These are phyloP conservation scores for Ceriops decandra DNA, from an alignment of 345 rosid genomes.

Conservation along the genomic window DNA sequence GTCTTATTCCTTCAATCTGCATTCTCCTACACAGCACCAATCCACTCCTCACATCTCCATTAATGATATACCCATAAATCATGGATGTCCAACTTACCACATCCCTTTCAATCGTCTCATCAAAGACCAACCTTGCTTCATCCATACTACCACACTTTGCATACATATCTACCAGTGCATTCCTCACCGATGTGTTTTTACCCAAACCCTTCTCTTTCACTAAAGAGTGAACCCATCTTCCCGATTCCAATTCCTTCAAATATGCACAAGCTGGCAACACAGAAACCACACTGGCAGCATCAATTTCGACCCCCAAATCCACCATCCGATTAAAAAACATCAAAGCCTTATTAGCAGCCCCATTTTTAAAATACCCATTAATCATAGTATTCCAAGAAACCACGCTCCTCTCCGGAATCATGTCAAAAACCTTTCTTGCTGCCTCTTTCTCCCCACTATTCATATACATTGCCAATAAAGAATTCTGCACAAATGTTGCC, in stretches of 20 bases:
- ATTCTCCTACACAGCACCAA: conserved; percentile 43
- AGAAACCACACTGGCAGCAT: conserved; percentile 48
- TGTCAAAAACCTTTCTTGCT: conserved; percentile 51
- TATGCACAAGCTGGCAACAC: conserved; percentile 58
- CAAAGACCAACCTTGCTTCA: conserved; percentile 57
- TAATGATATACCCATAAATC: conserved; percentile 49
- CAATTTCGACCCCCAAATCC: conserved; percentile 40
- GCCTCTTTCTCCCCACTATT: conserved; percentile 39
- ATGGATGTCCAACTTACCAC: conserved; percentile 68
- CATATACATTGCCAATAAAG: conserved; percentile 65
- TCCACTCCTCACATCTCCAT: conserved; percentile 43
- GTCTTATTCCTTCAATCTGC: conserved; percentile 48
- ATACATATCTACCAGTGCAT: conserved; percentile 64
- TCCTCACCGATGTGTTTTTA: conserved; percentile 40
- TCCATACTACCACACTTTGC: conserved; percentile 53
- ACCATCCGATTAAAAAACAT: conserved; percentile 42
- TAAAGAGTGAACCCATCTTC: conserved; percentile 49
- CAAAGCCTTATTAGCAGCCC: conserved; percentile 44
- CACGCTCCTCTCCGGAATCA: conserved; percentile 42
- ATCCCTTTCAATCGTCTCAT: conserved; percentile 48
- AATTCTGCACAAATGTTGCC: conserved; percentile 47
- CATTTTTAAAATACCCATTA: conserved; percentile 59
- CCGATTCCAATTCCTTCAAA: conserved; percentile 49
- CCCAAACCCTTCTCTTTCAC: conserved; percentile 43
- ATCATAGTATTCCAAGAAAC: conserved; percentile 69